Base-by-base conservation (phyloP, 2,329 filamentous ascomycete genomes). In the Metarhizium rileyi region DNA sequence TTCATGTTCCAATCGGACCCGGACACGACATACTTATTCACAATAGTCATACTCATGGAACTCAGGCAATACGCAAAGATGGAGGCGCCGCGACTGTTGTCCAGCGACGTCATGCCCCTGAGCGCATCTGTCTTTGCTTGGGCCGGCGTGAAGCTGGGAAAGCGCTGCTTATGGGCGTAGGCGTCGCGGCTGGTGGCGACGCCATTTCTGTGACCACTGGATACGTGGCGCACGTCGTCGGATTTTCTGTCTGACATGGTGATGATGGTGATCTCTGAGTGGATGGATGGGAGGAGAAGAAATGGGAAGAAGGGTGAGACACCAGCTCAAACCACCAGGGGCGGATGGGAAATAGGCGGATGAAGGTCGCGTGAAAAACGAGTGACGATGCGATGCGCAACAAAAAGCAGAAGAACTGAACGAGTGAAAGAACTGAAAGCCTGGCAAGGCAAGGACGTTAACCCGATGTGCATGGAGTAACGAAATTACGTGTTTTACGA, bases 41-140 rank as follows among this genome's bases (percentile, higher is more conserved):
- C 93, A 20, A 96, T 87, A 5, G 93, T 98, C 93, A 98, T 98
- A 68, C 91, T 80, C 65, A 98, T 98, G n/a, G 90, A 96, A 49
- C 91, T 87, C 62, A 87, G 75, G 69, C 93, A 98, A 75, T 98
- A 98, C 44, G 87, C 82, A 56, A 95, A 65, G 60, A 98, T 87
- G 22, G 91, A 90, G 43, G 93, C 66, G 43, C 80, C 74, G 16
- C 90, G 87, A 67, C 82, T 93, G 70, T 90, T 88, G 61, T 84
- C 78, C 54, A 89, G 44, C 35, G 53, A 50, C 2, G 48, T 3
- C 8, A 52, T 20, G 43, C 43, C 47, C 44, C 47, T 44, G 23
- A 52, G 30, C 18, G 47, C 47, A n/a, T 51, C 46, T 35, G 50
- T n/a, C 33, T 46, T 51, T 10, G 50, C 35, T 42, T 44, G 47